Percentiles rank a stretch among this genome's conserved stretches.
Conservation (phyloP, 495 filamentous ascomycete genomes). For the Usnea hakonensis region DNA sequence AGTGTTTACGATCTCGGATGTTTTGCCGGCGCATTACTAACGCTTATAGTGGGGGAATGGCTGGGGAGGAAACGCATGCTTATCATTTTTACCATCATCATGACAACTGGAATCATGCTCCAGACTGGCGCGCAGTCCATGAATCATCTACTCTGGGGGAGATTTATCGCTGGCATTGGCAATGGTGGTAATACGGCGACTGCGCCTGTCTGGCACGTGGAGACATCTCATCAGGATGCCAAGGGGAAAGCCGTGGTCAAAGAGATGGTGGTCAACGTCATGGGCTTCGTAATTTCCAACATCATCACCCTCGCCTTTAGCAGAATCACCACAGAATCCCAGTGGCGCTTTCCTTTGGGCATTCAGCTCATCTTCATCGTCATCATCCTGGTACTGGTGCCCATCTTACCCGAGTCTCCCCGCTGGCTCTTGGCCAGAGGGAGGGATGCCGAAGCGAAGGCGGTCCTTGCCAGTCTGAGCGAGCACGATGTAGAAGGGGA, state of each 20-base stretch:
- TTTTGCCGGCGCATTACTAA: slow-evolving; percentile 18
- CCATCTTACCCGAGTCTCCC: slow-evolving; percentile 47
- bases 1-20: slow-evolving; percentile 21
- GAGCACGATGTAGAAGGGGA: slow-evolving; percentile 39
- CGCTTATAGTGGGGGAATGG: slow-evolving; percentile 18
- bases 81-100: slow-evolving; percentile 20
- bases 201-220: slow-evolving; percentile 22
- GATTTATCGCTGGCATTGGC: slow-evolving; percentile 19
- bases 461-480: slow-evolving; percentile 30
- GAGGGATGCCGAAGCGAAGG: slow-evolving; percentile 27
- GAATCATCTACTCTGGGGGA: slow-evolving; percentile 17
- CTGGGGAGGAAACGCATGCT: slow-evolving; percentile 22
- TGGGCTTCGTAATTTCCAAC: slow-evolving; percentile 19
- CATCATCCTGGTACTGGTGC: slow-evolving; percentile 31
- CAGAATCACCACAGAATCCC: slow-evolving; percentile 24
- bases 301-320: slow-evolving; percentile 19
- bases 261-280: slow-evolving; percentile 22
- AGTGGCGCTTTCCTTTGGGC: slow-evolving; percentile 46
- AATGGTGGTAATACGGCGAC: slow-evolving; percentile 22
- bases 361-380: slow-evolving; percentile 42
- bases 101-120: slow-evolving; percentile 19
- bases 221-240: slow-evolving; percentile 14
- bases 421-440: slow-evolving; percentile 43
- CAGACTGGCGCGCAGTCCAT: slow-evolving; percentile 20
- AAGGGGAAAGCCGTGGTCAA: slow-evolving; percentile 23